Evolutionary conservation across 805 yeast genomes (phyloP).

Genomic region (Starmera pachycereana): DNA sequence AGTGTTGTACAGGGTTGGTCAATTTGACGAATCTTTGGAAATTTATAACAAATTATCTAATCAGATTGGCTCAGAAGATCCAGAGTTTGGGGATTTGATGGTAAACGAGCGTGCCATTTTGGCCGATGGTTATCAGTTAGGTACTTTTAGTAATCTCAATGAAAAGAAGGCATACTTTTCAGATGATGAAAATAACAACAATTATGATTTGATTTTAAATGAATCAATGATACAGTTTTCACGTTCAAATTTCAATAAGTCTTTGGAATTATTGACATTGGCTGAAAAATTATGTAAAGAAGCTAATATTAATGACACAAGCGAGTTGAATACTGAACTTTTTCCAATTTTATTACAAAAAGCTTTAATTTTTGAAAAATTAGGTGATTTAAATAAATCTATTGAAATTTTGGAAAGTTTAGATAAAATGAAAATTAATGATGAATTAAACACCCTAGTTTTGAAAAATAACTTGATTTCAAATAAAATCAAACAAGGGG

Average conservation of each 20-base stretch:
- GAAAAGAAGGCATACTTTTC: slow-evolving; percentile 5
- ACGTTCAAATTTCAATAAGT: slow-evolving; percentile 26
- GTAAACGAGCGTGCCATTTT: slow-evolving; percentile 64
- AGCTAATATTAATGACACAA: slow-evolving; percentile 31
- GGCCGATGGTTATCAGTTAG: slow-evolving; percentile 29
- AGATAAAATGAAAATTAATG: slow-evolving; percentile 10
- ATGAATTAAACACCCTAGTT: slow-evolving; percentile 20
- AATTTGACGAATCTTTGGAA: slow-evolving; percentile 36
- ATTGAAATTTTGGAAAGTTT: slow-evolving; percentile 26
- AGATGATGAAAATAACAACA: slow-evolving; percentile 17
- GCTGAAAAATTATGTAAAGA: slow-evolving; percentile 33
- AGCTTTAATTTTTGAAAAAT: slow-evolving; percentile 41
- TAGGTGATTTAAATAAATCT: slow-evolving; percentile 28
- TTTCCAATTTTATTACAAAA: slow-evolving; percentile 52
- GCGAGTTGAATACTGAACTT: slow-evolving; percentile 34
- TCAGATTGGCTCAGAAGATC: slow-evolving; percentile 23
- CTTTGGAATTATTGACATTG: slow-evolving; percentile 32
- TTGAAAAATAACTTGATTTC: slow-evolving; percentile 22
- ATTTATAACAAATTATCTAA: slow-evolving; percentile 39
- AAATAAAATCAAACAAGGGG: slow-evolving; percentile 2
- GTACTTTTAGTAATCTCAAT: slow-evolving; percentile 4
- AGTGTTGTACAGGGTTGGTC: slow-evolving; percentile 40
- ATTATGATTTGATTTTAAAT: slow-evolving; percentile 59
- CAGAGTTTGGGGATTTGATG: slow-evolving; percentile 40
- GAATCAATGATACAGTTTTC: slow-evolving; percentile 46